Base-by-base conservation (phyloP, 202 grass and related monocot genomes). In the Zoysia matrella region DNA sequence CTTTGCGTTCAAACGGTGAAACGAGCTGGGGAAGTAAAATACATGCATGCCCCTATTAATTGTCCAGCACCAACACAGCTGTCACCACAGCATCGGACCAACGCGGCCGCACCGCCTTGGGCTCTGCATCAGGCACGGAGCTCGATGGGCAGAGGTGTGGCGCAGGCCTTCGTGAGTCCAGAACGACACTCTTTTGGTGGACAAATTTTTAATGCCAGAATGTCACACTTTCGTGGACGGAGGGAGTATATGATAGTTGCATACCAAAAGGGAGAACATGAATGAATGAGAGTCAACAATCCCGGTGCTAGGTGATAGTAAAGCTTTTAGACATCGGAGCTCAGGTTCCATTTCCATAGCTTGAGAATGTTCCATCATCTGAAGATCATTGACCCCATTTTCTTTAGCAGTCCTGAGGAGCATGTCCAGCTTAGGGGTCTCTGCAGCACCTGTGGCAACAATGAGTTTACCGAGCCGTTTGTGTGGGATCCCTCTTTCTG, bases 241-340 rank as follows among this genome's bases (percentile, higher is more conserved):
- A 36, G 30, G 30, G 30, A 36, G 30, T 36, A 36, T 36, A 36
- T 36, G 30, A 36, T 36, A 36, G 11, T 4, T 48, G 88, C 71
- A 9, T 91, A 98, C 92, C 92, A 95, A 79, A 86, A 98, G 90
- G 18, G 92, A 95, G 30, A 98, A 80, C 92, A 95, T 98, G 50
- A 98, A 50, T 47, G 88, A 90, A 81, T 98, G 95, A 76, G 95
- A 95, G 65, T 95, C 95, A 55, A 98, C 51, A 72, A 98, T 98
- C 76, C 95, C 95, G 42, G 92, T 90, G 62, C 86, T 90, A 77
- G 95, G 88, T 82, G 95, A 98, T 49, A 93, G 57, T 54, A 98
- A 79, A 55, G 95, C 95, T 81, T 90, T 93, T 58, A 98, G 66
- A 69, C 90, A 98, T 72, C 11, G 87, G 68, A 95, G 88, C 88